phyloP scores from a whole-genome alignment of 805 yeast genomes.

The Hanseniaspora valbyensis region DNA sequence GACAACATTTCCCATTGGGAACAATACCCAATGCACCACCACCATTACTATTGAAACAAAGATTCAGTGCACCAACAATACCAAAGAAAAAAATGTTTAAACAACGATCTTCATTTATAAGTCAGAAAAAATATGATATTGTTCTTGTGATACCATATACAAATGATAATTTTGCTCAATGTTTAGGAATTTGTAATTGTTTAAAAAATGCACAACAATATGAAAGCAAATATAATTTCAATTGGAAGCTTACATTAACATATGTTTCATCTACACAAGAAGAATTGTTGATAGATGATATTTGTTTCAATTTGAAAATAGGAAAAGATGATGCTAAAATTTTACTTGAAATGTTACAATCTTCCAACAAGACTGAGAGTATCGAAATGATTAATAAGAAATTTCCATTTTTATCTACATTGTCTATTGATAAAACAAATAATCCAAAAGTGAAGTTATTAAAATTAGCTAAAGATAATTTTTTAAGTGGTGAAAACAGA shows the following conservation, averaged over 20 bases:
- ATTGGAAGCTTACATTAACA: slow-evolving; percentile 1
- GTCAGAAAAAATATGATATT: background rate
- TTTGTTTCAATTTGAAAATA: background rate
- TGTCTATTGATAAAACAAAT: background rate
- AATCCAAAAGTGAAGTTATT: background rate
- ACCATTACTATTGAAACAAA: background rate
- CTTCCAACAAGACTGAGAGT: background rate
- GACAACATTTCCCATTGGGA: background rate
- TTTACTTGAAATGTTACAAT: background rate
- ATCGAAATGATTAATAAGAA: background rate
- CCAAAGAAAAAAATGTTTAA: too few relatives aligned
- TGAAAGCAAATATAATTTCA: background rate
- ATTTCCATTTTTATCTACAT: background rate
- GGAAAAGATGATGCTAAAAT: background rate
- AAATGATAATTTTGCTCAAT: slow-evolving; percentile 12
- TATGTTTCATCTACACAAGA: slow-evolving; percentile 1
- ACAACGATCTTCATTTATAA: background rate
- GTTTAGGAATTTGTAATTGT: background rate
- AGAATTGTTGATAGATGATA: background rate
- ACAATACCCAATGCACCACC: background rate
- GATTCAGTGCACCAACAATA: too few relatives aligned
- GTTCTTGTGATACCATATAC: background rate
- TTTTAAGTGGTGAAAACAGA: background rate
- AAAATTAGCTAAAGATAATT: background rate
- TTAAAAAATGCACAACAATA: background rate